Evolutionary conservation across 2,329 filamentous ascomycete species (phyloP).

Genomic region (Aureobasidium namibiae): DNA sequence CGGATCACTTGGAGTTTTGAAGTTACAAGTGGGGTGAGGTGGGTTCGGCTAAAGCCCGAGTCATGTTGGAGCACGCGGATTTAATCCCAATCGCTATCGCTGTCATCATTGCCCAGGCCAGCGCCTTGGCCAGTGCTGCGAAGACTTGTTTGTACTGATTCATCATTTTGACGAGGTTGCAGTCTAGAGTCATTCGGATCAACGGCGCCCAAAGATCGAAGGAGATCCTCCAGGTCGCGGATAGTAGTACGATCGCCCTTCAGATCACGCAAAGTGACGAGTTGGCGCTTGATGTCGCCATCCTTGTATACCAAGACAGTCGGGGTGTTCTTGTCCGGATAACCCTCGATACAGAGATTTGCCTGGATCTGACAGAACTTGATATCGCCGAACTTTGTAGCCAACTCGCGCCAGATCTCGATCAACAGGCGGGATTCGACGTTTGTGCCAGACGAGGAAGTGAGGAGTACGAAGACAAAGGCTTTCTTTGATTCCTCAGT

Average conservation of each 20-base stretch:
- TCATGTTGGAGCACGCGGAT: not conserved
- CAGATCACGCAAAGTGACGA: slow-evolving; percentile 79
- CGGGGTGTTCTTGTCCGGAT: slow-evolving; percentile 89
- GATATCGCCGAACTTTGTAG: slow-evolving; percentile 78
- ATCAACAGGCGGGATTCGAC: slow-evolving; percentile 75
- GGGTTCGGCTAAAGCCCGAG: not conserved
- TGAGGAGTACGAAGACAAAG: slow-evolving; percentile 69
- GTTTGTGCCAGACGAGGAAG: slow-evolving; percentile 68
- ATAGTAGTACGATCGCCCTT: slow-evolving; percentile 63
- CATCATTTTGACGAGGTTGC: slow-evolving; percentile 51
- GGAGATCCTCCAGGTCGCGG: slow-evolving; percentile 68
- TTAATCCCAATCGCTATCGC: slow-evolving; percentile 58
- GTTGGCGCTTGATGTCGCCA: slow-evolving; percentile 82
- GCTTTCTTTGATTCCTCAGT: slow-evolving; percentile 75
- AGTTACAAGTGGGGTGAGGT: not conserved
- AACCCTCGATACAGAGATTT: slow-evolving; percentile 89
- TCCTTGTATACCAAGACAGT: slow-evolving; percentile 90
- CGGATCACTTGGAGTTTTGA: not conserved
- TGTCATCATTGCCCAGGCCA: slow-evolving; percentile 31
- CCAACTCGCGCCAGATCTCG: slow-evolving; percentile 79
- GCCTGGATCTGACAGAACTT: slow-evolving; percentile 97
- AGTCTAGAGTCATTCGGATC: slow-evolving; percentile 71
- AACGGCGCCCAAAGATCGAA: slow-evolving; percentile 76
- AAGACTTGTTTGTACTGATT: slow-evolving; percentile 46
- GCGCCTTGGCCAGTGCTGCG: slow-evolving; percentile 38